Conservation (phyloP, 2,329 filamentous ascomycete species). For the Fusarium staphyleae region DNA sequence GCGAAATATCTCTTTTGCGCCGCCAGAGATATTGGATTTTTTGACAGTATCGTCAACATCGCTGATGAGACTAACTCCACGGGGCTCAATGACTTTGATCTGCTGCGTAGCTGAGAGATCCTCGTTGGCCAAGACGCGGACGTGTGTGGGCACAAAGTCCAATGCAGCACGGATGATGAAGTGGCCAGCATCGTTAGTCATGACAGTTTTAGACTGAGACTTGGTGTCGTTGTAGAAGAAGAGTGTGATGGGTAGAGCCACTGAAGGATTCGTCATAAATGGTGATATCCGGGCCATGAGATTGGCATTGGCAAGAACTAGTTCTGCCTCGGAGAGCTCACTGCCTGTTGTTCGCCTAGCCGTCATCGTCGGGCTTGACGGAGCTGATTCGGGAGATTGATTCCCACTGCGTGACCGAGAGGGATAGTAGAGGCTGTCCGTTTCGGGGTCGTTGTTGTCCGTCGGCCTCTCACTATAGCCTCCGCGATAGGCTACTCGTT, state of each 20-base stretch:
- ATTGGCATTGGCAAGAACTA: conserved; percentile 81
- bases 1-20: conserved; percentile 92
- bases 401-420: conserved; percentile 43
- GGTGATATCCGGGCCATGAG: conserved; percentile 87
- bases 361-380: conserved; percentile 53
- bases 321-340: conserved; percentile 77
- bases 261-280: conserved; percentile 85
- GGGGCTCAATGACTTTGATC: conserved; percentile 76
- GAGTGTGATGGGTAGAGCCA: conserved; percentile 80
- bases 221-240: conserved; percentile 92
- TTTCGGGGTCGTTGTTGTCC: conserved; percentile 50
- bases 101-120: conserved; percentile 81
- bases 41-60: conserved; percentile 99
- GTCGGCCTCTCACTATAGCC: conserved; percentile 74
- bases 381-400: conserved; percentile 49
- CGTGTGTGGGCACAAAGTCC: conserved; percentile 89
- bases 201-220: conserved; percentile 83
- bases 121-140: conserved; percentile 86
- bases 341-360: conserved; percentile 33
- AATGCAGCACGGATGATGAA: conserved; percentile 82
- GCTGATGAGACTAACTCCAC: conserved; percentile 90
- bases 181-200: conserved; percentile 88
- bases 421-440: conserved; percentile 43
- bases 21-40: conserved; percentile 85
- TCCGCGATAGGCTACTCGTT: conserved; percentile 72